Percentiles rank a stretch among this genome's conserved stretches.
These are phyloP conservation scores for Starmerella davenportii DNA, from an alignment of 805 yeast species.

Conservation along the genomic window DNA sequence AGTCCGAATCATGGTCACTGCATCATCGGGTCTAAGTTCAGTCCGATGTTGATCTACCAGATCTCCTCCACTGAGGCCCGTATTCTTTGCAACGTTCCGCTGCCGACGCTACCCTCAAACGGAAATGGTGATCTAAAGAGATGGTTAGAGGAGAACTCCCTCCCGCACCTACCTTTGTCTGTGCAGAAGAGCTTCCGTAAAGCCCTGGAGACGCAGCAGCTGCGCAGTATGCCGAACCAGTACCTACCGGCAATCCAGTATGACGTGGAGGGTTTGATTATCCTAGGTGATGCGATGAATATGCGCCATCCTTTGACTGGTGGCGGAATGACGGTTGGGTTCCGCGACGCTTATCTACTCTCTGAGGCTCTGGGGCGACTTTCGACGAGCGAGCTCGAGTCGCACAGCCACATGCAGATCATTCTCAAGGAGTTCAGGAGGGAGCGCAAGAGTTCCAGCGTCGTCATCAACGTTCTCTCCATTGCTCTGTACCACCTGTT, in stretches of 20 bases:
- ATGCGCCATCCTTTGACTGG: conserved; percentile 98
- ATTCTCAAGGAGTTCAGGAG: conserved; percentile 52
- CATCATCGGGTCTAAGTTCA: conserved; percentile 54
- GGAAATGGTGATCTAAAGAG: conserved; percentile 36
- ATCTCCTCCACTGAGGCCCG: conserved; percentile 69
- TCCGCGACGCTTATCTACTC: conserved; percentile 62
- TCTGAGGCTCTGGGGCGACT: conserved; percentile 43
- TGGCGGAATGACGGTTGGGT: conserved; percentile 97
- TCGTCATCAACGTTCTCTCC: conserved; percentile 77
- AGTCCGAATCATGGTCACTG: conserved; percentile 73
- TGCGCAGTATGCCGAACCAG: conserved; percentile 86
- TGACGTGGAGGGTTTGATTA: conserved; percentile 59
- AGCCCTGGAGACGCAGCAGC: conserved; percentile 43
- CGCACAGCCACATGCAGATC: conserved; percentile 38
- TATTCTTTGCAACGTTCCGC: conserved; percentile 68
- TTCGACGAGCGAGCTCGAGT: conserved; percentile 33
- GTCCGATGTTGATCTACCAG: conserved; percentile 81
- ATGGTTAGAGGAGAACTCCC: conserved; percentile 43
- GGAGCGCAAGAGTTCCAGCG: conserved; percentile 58
- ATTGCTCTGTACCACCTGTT: conserved; percentile 78
- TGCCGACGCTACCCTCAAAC: conserved; percentile 52
- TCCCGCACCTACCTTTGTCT: conserved; percentile 48
- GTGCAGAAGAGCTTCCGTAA: conserved; percentile 47
- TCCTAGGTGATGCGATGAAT: conserved; percentile 84
- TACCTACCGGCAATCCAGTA: conserved; percentile 54